These are phyloP conservation scores for Themeda triandra DNA, from an alignment of 176 grass and related monocot genomes.

Conservation along the genomic window DNA sequence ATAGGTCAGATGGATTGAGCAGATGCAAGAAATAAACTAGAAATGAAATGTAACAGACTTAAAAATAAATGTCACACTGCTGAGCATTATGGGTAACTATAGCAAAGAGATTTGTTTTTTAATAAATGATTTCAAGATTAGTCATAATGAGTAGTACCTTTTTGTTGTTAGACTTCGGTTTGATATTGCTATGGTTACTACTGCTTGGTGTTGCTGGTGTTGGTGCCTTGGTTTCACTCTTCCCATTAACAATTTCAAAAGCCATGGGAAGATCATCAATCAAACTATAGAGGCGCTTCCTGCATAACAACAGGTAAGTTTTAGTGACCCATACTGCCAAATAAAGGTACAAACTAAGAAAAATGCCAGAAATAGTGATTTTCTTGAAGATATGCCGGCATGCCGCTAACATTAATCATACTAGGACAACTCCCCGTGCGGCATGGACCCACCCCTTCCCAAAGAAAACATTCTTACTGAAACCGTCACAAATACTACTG, in stretches of 20 bases:
- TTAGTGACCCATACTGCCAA: not conserved
- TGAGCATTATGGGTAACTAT: not conserved
- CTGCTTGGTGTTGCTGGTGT: constrained; percentile 33
- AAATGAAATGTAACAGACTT: not conserved
- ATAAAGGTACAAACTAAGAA: not conserved
- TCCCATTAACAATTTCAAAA: constrained; percentile 81
- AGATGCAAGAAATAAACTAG: not conserved
- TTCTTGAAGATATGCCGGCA: not conserved
- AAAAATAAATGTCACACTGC: not conserved
- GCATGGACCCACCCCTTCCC: not conserved
- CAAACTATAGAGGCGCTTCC: constrained; percentile 90
- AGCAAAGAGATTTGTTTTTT: not conserved
- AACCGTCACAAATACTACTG: not conserved
- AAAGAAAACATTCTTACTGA: not conserved
- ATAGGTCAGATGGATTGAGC: not conserved
- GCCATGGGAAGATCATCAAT: constrained; percentile 85
- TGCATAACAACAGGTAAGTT: constrained; percentile 21
- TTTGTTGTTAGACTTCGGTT: constrained; percentile 79
- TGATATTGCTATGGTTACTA: constrained; percentile 68
- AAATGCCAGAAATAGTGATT: not conserved
- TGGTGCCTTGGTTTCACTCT: constrained; percentile 60
- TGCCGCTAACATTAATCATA: not conserved
- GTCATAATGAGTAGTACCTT: constrained; percentile 39
- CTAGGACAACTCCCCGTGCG: not conserved
- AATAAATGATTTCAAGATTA: not conserved